Base-by-base conservation (phyloP, 2,329 filamentous ascomycete species). In the Ramularia endophylla region DNA sequence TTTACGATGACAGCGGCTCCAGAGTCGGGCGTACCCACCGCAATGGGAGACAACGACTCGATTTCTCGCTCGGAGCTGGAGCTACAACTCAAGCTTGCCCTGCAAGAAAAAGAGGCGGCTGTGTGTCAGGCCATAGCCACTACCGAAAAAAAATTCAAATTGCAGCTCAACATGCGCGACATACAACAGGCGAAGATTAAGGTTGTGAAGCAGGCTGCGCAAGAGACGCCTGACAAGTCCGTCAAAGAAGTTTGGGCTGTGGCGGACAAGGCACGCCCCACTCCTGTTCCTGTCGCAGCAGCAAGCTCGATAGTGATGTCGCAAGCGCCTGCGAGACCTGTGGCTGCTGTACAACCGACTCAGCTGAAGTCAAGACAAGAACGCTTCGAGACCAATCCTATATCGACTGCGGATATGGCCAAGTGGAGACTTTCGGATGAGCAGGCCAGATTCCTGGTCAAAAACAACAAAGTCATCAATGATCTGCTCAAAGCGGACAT, bases 241-340 rank as follows among this genome's bases (percentile, higher is more conserved):
- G 87, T 97, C 4, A 77, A 71, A 8, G 88, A 95, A 63, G 89
- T 95, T 0, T 95, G 87, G 85, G 80, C 83, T 49, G 69, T 85
- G 39, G 88, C 84, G 0, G 89, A 90, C 65, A 71, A 66, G 39
- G 75, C 79, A 15, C 55, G 61, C 37, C 51, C 59, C 31, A n/a
- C n/a, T n/a, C n/a, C n/a, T n/a, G 44, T 58, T 30, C 55, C 54
- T 33, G 20, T 53, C 46, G 55, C 39, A 44, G 46, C 41, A 39
- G 40, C 41, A 34, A 49, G n/a, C n/a, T n/a, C n/a, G n/a, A n/a
- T n/a, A n/a, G n/a, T n/a, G n/a, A n/a, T n/a, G n/a, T n/a, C n/a
- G n/a, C n/a, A n/a, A n/a, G n/a, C n/a, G n/a, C n/a, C n/a, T n/a
- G n/a, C n/a, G n/a, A n/a, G n/a, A n/a, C n/a, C n/a, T n/a, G n/a